A percentile compares a stretch with the other conserved stretches of the same genome.
These are phyloP conservation scores for Pleoardoris graminearum DNA, from an alignment of 2,329 filamentous ascomycete species.

Conservation along the genomic window DNA sequence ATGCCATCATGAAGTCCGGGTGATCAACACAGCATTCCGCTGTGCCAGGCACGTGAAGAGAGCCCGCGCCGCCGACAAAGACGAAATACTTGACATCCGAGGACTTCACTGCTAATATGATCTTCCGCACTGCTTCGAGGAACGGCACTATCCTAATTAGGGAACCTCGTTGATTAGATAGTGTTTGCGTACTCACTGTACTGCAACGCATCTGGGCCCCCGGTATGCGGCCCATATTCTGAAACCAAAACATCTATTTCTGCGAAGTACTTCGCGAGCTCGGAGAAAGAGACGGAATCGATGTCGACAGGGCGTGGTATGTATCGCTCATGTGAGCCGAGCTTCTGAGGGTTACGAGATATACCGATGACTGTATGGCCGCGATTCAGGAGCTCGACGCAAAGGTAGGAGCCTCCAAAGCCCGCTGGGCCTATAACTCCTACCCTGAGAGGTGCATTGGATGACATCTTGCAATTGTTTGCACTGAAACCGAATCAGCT, in stretches of 20 bases:
- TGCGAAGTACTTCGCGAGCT: conserved; percentile 33
- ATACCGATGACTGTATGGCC: conserved; percentile 41
- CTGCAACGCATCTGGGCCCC: conserved; percentile 28
- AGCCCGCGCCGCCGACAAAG: conserved; percentile 42
- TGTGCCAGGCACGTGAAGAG: conserved; percentile 33
- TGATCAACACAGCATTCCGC: conserved; percentile 32
- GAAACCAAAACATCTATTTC: conserved; percentile 38
- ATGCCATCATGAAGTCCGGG: conserved; percentile 41
- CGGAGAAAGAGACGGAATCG: conserved; percentile 23
- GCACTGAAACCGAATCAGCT: not conserved
- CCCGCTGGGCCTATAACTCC: conserved; percentile 42
- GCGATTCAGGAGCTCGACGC: conserved; percentile 38
- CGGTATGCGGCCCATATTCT: conserved; percentile 41
- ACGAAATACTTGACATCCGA: conserved; percentile 37
- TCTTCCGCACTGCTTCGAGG: conserved; percentile 39
- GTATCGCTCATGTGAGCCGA: conserved; percentile 38
- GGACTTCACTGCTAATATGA: conserved; percentile 37
- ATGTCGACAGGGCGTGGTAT: conserved; percentile 34
- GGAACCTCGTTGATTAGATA: not conserved
- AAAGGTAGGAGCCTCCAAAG: conserved; percentile 41
- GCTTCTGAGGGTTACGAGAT: conserved; percentile 37
- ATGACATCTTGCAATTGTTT: conserved; percentile 5
- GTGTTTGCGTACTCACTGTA: conserved; percentile 31
- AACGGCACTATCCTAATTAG: conserved; percentile 31
- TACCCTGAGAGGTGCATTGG: conserved; percentile 20